Base-by-base conservation (phyloP, 257 asterid genomes). In the Solanum virginianum region DNA sequence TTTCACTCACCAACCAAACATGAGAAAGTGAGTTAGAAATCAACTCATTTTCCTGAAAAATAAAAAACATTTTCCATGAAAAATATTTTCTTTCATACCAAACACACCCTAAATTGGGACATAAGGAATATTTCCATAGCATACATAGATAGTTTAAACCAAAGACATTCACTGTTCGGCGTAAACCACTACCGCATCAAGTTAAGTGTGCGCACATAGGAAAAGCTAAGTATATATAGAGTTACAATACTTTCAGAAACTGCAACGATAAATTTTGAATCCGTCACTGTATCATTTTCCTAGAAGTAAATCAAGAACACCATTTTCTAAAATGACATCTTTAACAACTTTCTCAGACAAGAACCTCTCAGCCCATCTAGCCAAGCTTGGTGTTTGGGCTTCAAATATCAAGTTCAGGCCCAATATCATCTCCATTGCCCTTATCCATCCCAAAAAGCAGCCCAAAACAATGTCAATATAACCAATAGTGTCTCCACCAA, bases 291-390 rank as follows among this genome's bases (percentile, higher is more conserved):
- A 18, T 43, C 4, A 71, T 69, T 71, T 36, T 20, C 36, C 15
- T 12, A 3, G 7, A 18, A n/a, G 15, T 12, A 45, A n/a, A 6
- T 45, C 29, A 18, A 71, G 29, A 72, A 43, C 12, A 72, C 10
- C 10, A 72, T 72, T 11, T 14, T 32, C 8, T 80, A 51, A 60
- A 54, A 86, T 65, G 39, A 87, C 88, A 72, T 81, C 86, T 54
- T 90, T 85, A 80, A 86, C 84, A 45, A 49, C 53, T 49, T 84
- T 47, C 39, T 87, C 84, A 0, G 88, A 85, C 17, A 29, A 39
- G 81, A 91, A 85, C 82, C 74, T 88, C 49, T 80, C 85, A 6
- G 88, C 88, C 92, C 95, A 90, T 75, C 12, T 51, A 15, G 60
- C 87, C 84, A 91, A 80, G 17, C 47, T 10, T 29, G 85, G 85